Evolutionary conservation across 2,329 filamentous ascomycete species (phyloP), one percentile per base, ranked within the genome.

Genomic region (Chaetothyriales sp.): DNA sequence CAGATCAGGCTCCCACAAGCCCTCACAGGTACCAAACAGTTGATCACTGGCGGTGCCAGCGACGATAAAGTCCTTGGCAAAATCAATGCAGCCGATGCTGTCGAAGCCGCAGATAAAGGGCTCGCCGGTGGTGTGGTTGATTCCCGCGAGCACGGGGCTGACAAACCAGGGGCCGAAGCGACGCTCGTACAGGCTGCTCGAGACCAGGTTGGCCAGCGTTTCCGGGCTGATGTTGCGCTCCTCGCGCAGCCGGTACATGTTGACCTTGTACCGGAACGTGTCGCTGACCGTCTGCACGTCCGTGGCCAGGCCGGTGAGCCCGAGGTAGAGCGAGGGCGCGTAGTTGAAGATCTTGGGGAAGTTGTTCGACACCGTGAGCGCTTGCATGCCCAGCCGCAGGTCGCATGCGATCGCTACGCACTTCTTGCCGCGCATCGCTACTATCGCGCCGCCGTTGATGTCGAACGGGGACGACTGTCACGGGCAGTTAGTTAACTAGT

Each of bases 301-400:
- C 62, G 92, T 98, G 55, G 92, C 92, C 48, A 98, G 85, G 51
- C 92, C 92, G 3, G 92, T 96, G 55, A 98, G 81, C 51, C 92
- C 92, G 36, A 98, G 84, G 72, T 93, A 95, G 63, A 92, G 86
- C 65, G 90, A 86, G 65, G 72, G 68, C 59, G 87, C 88, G 77
- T 94, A 96, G 70, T 84, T 81, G 81, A 96, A 96, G 77, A 98
- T 86, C 77, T 98, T 98, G 74, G 92, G 92, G 77, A 96, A 96
- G 83, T 96, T 92, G 82, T 98, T 98, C 69, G 88, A 95, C 53
- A 98, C 86, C 57, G 92, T 98, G 66, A 98, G 78, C 65, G 92
- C 79, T 74, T 98, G 92, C 66, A 96, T 83, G 64, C 92, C 92
- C 60, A 98, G 86, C 58, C 92, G 90, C 60, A 98, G 86, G 72